A percentile compares a stretch with the other conserved stretches of the same genome.
These are phyloP conservation scores for Akanthomyces muscarius DNA, from an alignment of 2,329 filamentous ascomycete species.

Conservation along the genomic window DNA sequence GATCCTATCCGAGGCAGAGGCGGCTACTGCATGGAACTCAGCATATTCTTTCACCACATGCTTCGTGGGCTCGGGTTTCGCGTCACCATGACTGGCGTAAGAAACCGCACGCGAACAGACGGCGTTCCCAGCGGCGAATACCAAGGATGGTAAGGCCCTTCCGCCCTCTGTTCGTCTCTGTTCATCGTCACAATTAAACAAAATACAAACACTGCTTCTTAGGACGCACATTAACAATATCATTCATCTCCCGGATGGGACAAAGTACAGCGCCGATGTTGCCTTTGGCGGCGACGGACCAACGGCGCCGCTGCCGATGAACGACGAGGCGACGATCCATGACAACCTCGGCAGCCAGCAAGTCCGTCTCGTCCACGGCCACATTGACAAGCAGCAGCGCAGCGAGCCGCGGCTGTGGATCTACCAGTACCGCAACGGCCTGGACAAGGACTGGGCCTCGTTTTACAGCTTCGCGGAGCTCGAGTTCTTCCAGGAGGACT, in stretches of 20 bases:
- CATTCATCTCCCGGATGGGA: constrained; percentile 47
- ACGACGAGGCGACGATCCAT: constrained; percentile 34
- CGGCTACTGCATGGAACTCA: constrained; percentile 60
- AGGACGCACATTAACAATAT: constrained; percentile 58
- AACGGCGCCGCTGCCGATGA: constrained; percentile 52
- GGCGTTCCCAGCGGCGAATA: constrained; percentile 41
- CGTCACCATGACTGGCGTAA: constrained; percentile 53
- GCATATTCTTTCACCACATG: constrained; percentile 52
- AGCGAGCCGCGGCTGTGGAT: constrained; percentile 53
- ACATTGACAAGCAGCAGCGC: constrained; percentile 41
- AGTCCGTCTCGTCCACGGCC: constrained; percentile 48
- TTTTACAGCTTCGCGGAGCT: constrained; percentile 63
- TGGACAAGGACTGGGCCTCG: constrained; percentile 50
- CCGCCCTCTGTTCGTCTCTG: background rate
- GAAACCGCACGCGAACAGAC: constrained; percentile 39
- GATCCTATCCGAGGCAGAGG: constrained; percentile 40
- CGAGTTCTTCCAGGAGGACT: constrained; percentile 46
- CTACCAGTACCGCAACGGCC: constrained; percentile 53
- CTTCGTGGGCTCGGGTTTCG: constrained; percentile 47
- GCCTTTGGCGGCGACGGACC: constrained; percentile 63
- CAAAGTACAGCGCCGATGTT: constrained; percentile 55
- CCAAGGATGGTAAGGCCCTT: constrained; percentile 39
- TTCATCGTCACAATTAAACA: background rate
- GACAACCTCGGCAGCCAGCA: constrained; percentile 52
- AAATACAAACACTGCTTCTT: background rate